Base-by-base conservation (phyloP, 2,329 filamentous ascomycete genomes). In the Cladosporium sp. region DNA sequence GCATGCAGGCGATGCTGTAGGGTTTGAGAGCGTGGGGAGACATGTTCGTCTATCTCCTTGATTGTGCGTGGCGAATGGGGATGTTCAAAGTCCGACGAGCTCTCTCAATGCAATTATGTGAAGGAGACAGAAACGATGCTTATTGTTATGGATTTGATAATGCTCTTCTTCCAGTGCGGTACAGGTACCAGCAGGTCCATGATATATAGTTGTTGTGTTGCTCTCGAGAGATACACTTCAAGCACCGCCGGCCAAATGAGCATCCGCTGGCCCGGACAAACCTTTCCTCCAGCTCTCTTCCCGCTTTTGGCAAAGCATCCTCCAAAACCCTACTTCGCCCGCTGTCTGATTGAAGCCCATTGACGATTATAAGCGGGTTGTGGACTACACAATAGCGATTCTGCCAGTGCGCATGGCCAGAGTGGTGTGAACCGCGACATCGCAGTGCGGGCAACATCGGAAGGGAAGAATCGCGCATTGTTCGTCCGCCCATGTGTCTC, bases 1-100 rank as follows among this genome's bases (percentile, higher is more conserved):
- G 82, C 49, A 88, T 84, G 24, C 74, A 77, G n/a, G 83, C 83
- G 54, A 86, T 82, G 45, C 64, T 72, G 59, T 78, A 75, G 13
- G 53, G 55, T 20, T 52, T 54, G 8, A 43, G 50, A 52, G 59
- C 58, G 45, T 58, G 53, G 36, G 56, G 58, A 43, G 59, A 61
- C 59, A 61, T 61, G 40, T 13, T 56, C 7, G 32, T n/a, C 15
- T 40, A 17, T 2, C 15, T 37, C 9, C 18, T 13, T 38, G 36
- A 20, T 36, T 36, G 37, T 3, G 1, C 11, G 37, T 8, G 15
- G 37, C 37, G 12, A 7, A 13, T 34, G 37, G 37, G 11, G 37
- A 11, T 39, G 17, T 11, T 27, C 9, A 9, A 27, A 27, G 22
- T 27, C 22, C 22, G 9, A 27, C 5, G 22, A 27, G 9, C 22